Base-by-base conservation (phyloP, 176 grass and related monocot genomes). In the Lolium multiflorum region DNA sequence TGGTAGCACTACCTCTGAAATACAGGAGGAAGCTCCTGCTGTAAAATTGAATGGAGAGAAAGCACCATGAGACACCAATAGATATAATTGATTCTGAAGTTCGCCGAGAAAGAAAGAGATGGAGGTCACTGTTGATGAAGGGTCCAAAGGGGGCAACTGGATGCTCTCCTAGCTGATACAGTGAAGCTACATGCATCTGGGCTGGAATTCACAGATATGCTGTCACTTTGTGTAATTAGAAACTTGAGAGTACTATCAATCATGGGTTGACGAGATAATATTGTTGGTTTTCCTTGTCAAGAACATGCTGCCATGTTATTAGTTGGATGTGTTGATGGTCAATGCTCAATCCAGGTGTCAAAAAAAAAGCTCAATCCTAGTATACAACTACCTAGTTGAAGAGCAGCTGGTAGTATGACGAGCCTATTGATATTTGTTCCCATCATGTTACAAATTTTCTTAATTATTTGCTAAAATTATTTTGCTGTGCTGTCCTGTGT, bases 1-100 rank as follows among this genome's bases (percentile, higher is more conserved):
- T 50, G 63, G 7, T 80, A 35, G 81, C 44, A 59, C 66, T 78
- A 78, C 81, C 0, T 84, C 80, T 76, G 87, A 80, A 68, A 80
- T 66, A 47, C 50, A 10, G 26, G 87, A 87, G 52, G 68, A 83
- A 76, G 43, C 24, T 74, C 28, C 35, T 62, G 60, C 2, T 0
- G 20, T 20, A 4, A 57, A 87, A 81, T 50, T 56, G 51, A 76
- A 76, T 58, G 87, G 73, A 39, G 90, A 62, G 4, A 76, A 70
- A 25, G 17, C 22, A 37, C 46, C 56, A 25, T 54, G 50, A 86
- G 56, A 38, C n/a, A 56, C 14, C 22, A 83, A 38, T n/a, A 71
- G 47, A 72, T 64, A 76, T 56, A 38, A 37, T 39, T 38, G 14
- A 43, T 28, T 35, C 62, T 65, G 62, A 65, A 65, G 25, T 65